A percentile compares a stretch with the other conserved stretches of the same genome.
Conservation (phyloP, 1,284 basidiomycete genomes). For the Golubevia sp. region DNA sequence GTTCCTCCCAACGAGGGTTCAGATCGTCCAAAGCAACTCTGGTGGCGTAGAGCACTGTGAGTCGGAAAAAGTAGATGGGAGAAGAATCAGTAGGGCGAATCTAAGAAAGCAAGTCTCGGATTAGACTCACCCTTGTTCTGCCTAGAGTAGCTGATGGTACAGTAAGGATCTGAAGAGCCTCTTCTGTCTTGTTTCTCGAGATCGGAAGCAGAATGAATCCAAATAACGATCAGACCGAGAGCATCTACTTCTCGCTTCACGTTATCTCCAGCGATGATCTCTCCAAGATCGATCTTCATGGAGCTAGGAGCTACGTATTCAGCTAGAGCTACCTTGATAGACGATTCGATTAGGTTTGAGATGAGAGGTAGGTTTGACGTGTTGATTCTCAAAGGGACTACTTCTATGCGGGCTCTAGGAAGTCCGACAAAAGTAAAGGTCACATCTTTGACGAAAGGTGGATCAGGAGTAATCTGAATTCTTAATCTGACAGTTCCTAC, state of each 20-base stretch:
- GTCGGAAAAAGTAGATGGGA: too few species aligned
- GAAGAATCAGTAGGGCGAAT: too few species aligned
- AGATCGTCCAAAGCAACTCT: conserved; percentile 34
- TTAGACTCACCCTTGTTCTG: conserved; percentile 13
- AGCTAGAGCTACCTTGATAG: conserved; percentile 34
- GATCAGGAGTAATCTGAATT: conserved; percentile 31
- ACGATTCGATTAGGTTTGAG: conserved; percentile 32
- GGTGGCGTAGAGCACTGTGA: conserved; percentile 23
- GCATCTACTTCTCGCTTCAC: conserved; percentile 39
- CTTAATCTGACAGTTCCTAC: conserved; percentile 24
- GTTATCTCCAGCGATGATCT: conserved; percentile 37
- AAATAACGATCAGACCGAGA: conserved; percentile 31
- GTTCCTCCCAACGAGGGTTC: conserved; percentile 36
- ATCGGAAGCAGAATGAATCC: conserved; percentile 28
- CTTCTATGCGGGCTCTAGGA: conserved; percentile 29
- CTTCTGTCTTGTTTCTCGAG: conserved; percentile 32
- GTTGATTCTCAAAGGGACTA: conserved; percentile 32
- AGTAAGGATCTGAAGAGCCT: conserved; percentile 35
- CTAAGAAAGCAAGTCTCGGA: too few species aligned
- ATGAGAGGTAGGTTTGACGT: conserved; percentile 28
- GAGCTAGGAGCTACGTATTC: conserved; percentile 37
- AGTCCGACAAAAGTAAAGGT: conserved; percentile 34
- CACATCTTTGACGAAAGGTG: conserved; percentile 35
- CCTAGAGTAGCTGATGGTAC: conserved; percentile 25
- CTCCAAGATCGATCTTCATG: conserved; percentile 34